These are phyloP conservation scores for Trichomonas gallinae DNA, from an alignment of 208 protist species.

Conservation along the genomic window DNA sequence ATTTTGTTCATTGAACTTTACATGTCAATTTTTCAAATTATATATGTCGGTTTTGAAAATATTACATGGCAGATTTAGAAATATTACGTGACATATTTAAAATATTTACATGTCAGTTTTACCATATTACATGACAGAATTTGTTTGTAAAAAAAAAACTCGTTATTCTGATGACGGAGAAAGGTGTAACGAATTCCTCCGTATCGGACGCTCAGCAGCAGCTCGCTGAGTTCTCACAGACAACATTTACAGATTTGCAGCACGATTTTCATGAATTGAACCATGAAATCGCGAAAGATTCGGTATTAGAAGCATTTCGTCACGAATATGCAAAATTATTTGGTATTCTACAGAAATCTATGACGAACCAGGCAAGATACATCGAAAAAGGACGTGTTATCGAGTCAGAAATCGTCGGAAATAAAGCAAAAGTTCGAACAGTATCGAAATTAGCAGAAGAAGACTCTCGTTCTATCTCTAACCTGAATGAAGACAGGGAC, in stretches of 20 bases:
- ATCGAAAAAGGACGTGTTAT: conserved; percentile 5
- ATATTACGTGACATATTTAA: too few species aligned
- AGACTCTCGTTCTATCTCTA: neutral
- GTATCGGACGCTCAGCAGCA: conserved; percentile 14
- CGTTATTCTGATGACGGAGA: neutral
- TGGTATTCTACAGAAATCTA: conserved; percentile 11
- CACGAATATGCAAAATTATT: conserved; percentile 21
- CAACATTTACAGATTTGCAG: neutral
- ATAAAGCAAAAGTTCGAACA: neutral
- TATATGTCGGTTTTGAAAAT: too few species aligned
- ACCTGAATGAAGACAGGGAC: neutral
- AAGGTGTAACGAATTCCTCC: neutral
- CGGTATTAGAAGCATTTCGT: neutral
- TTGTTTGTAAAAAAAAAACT: neutral
- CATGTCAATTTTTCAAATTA: too few species aligned
- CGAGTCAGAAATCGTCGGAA: conserved; percentile 11
- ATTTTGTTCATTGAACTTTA: too few species aligned
- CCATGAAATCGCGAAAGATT: conserved; percentile 12
- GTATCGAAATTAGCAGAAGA: neutral
- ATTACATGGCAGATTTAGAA: too few species aligned
- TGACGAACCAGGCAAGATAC: neutral
- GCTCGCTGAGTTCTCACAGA: neutral
- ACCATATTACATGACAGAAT: too few species aligned
- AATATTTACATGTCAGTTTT: too few species aligned
- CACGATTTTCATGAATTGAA: conserved; percentile 20